Evolutionary conservation across 1,284 basidiomycete species (phyloP), one percentile per base, ranked within the genome.

Genomic region (Cystobasidium pallidum): DNA sequence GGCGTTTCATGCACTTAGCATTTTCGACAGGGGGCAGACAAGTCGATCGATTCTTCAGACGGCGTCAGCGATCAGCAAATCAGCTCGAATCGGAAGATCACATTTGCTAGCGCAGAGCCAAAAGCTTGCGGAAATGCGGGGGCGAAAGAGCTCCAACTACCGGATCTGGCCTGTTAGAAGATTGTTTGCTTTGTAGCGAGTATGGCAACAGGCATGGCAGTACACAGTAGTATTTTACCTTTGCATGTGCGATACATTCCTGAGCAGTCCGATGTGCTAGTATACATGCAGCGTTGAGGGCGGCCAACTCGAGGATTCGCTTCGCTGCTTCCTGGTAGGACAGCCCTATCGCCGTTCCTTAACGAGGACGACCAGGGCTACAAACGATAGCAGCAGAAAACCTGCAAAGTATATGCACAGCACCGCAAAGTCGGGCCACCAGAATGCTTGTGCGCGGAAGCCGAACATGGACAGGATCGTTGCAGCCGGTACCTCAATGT

Each of bases 401-500:
- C 84, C 81, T 39, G 86, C 88, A 77, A 95, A 93, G 83, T 92
- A 92, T 62, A 92, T 91, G 6, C 85, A 88, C 3, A 96, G 84
- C 0, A 94, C 82, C 0, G 88, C 85, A 58, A 93, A 89, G 80
- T 96, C 92, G 0, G 93, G 93, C 90, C 90, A 95, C 93, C 93
- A 96, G 84, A 94, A 96, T 0, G 92, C 91, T 87, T 94, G 78
- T n/a, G 63, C 55, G 26, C 89, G 86, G 72, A 97, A 87, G 17
- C 93, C 93, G 77, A 95, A 96, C 47, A 88, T 88, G 6, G 91
- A 93, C 26, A 95, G 83, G 79, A 95, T 95, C 0, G 91, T 90
- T 0, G 92, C 92, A n/a, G 92, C 91, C 1, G 92, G 92, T 0
- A 97, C 88, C 79, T 96, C 92, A 62, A 96, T 86, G 78, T 95